Evolutionary conservation across 2,329 filamentous ascomycete genomes (phyloP), one percentile per base, ranked within the genome.

Genomic region (Talaromyces sp.): DNA sequence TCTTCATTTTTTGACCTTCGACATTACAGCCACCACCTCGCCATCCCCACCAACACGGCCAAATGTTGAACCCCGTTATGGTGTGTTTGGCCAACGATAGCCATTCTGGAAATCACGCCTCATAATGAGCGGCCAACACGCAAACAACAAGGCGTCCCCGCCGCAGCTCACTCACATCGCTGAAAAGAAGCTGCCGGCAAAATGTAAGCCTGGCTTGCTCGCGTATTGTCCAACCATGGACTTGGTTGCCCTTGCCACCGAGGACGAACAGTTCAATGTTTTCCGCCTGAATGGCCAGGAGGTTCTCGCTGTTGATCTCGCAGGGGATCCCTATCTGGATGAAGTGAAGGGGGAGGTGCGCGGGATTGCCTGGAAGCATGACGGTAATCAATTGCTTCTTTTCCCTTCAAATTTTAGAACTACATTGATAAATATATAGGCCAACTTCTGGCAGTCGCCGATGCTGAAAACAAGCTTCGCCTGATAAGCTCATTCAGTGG

Each of bases 181-280:
- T 48, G 75, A 77, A 63, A 77, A 78, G 65, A 70, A 68, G 55
- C 67, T 78, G 43, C 67, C 73, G 32, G 68, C 71, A 67, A 77
- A 74, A 74, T 76, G 75, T 66, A 78, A 79, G 65, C 63, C 72
- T 56, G 69, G 67, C 61, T 68, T 88, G 56, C 80, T 93, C 35
- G 82, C 87, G 27, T 91, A 89, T 74, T 96, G 91, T 74, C 91
- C 92, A 17, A 88, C 87, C 9, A 90, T 96, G 79, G 91, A 97
- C 75, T 81, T 97, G 52, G 81, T 92, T 12, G 89, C 89, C 12
- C 79, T 91, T 12, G 87, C 88, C 14, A 84, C 82, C n/a, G 80
- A 82, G 17, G 84, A 86, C 62, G 85, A 85, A 54, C 85, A 86
- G 55, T 79, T 97, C 19, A 82, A 88, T 65, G 86, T 96, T 50